These are phyloP conservation scores for Paracamarosporium sp. DNA, from an alignment of 2,329 filamentous ascomycete species.

Conservation along the genomic window DNA sequence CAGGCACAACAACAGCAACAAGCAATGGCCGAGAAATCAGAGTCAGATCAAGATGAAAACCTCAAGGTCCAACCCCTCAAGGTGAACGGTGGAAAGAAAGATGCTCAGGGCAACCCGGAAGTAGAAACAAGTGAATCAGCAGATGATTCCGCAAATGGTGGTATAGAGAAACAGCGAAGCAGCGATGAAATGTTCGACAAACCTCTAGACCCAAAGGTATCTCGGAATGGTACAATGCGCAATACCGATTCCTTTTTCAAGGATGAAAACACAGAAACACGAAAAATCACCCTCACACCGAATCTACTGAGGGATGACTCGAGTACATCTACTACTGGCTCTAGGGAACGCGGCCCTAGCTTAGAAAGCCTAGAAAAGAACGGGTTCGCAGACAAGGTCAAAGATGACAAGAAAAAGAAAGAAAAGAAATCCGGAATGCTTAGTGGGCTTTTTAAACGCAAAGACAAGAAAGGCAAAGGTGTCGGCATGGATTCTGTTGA, in stretches of 20 bases:
- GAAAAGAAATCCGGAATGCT: slow-evolving; percentile 75
- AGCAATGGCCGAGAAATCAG: slow-evolving; percentile 31
- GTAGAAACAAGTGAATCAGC: slow-evolving; percentile 33
- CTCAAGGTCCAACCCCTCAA: slow-evolving; percentile 48
- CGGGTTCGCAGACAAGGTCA: slow-evolving; percentile 64
- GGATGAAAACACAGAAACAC: slow-evolving; percentile 92
- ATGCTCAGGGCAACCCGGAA: slow-evolving; percentile 23
- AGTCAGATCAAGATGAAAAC: slow-evolving; percentile 51
- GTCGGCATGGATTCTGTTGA: slow-evolving; percentile 39
- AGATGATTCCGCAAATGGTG: slow-evolving; percentile 49
- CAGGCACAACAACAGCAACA: slow-evolving; percentile 27
- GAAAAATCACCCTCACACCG: slow-evolving; percentile 96
- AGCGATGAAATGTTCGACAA: slow-evolving; percentile 72
- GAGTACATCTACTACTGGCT: slow-evolving; percentile 45
- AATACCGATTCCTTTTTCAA: slow-evolving; percentile 98
- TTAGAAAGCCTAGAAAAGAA: slow-evolving; percentile 79
- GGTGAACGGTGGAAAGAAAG: slow-evolving; percentile 41
- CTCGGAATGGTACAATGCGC: slow-evolving; percentile 83
- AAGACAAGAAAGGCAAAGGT: slow-evolving; percentile 65
- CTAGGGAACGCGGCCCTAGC: slow-evolving; percentile 65
- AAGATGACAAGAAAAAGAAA: slow-evolving; percentile 79
- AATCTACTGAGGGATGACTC: slow-evolving; percentile 86
- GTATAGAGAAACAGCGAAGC: slow-evolving; percentile 57
- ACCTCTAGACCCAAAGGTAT: slow-evolving; percentile 54
- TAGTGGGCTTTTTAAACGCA: slow-evolving; percentile 71